Base-by-base conservation (phyloP, 2,329 filamentous ascomycete species). In the Stylonectria norvegica region DNA sequence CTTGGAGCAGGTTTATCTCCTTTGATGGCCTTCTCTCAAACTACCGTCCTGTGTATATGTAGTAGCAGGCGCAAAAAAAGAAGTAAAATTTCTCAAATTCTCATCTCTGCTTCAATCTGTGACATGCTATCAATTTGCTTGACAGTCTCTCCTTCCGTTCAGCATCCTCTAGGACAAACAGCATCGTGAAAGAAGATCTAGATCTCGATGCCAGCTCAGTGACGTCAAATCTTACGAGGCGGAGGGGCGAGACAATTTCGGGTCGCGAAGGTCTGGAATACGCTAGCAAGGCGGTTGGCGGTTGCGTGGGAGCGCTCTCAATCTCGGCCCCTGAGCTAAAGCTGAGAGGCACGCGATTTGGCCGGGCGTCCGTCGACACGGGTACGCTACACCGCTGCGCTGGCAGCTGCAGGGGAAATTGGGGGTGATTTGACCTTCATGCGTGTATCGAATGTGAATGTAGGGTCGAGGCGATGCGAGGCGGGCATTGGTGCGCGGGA, bases 21-120 rank as follows among this genome's bases (percentile, higher is more conserved):
- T 45, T 36, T 20, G 43, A 39, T 48, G 38, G 34, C 42, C 45
- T 48, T 57, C 50, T 56, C 50, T 47, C 34, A 34, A 42, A 41
- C 44, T 51, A 48, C 47, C 44, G 42, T 53, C 53, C 56, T 62
- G 52, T 62, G 58, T 61, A 60, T 65, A 61, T 59, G 57, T 64
- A 67, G 60, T 62, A 59, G 64, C 59, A 66, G 56, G 59, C 57
- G 60, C 50, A 55, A 60, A 56, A 63, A 62, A 62, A 59, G 54
- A 58, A 62, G 54, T 49, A 61, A 61, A 63, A 66, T 46, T 57
- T 56, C 47, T 48, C 54, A 50, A 35, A 51, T 20, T 25, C 5
- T 18, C 15, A 4, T 20, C 22, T 4, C 11, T 36, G 14, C 14
- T 20, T 18, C 5, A 16, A 11, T 12, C 18, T 32, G 28, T 30